phyloP scores from a whole-genome alignment of 2,329 filamentous ascomycete species.

The Ophiostoma montium region DNA sequence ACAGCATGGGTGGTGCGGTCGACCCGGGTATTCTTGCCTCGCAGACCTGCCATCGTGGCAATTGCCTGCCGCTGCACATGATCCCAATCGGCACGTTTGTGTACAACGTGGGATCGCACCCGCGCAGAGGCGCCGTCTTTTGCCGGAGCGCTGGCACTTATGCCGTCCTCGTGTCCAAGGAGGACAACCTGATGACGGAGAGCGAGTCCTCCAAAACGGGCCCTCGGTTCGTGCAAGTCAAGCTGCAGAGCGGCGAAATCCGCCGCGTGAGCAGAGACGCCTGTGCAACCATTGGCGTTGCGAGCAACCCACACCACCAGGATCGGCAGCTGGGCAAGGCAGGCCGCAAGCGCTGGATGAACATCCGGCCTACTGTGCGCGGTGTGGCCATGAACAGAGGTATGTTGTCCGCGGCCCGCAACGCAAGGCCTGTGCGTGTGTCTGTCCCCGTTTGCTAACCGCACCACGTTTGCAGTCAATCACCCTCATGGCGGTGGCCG shows the following conservation, averaged over 20 bases:
- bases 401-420: slow-evolving; percentile 27
- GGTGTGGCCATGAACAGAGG: slow-evolving; percentile 98
- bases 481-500: slow-evolving; percentile 98
- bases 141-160: slow-evolving; percentile 92
- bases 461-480: slow-evolving; percentile 42
- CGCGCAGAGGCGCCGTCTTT: slow-evolving; percentile 67
- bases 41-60: slow-evolving; percentile 85
- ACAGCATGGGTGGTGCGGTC: slow-evolving; percentile 81
- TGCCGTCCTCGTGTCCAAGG: slow-evolving; percentile 77
- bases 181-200: slow-evolving; percentile 45
- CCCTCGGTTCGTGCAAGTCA: slow-evolving; percentile 67
- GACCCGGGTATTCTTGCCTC: slow-evolving; percentile 94
- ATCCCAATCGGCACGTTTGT: slow-evolving; percentile 88
- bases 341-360: slow-evolving; percentile 82
- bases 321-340: slow-evolving; percentile 90
- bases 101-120: slow-evolving; percentile 72
- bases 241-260: slow-evolving; percentile 84
- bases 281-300: slow-evolving; percentile 84
- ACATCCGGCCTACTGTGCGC: slow-evolving; percentile 87
- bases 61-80: slow-evolving; percentile 91
- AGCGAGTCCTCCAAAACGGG: slow-evolving; percentile 48
- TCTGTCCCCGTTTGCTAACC: neutral
- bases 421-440: neutral
- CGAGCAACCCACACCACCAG: slow-evolving; percentile 86
- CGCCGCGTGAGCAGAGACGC: slow-evolving; percentile 82